Evolutionary conservation across 495 filamentous ascomycete genomes (phyloP).

Genomic region (Tuber brumale): DNA sequence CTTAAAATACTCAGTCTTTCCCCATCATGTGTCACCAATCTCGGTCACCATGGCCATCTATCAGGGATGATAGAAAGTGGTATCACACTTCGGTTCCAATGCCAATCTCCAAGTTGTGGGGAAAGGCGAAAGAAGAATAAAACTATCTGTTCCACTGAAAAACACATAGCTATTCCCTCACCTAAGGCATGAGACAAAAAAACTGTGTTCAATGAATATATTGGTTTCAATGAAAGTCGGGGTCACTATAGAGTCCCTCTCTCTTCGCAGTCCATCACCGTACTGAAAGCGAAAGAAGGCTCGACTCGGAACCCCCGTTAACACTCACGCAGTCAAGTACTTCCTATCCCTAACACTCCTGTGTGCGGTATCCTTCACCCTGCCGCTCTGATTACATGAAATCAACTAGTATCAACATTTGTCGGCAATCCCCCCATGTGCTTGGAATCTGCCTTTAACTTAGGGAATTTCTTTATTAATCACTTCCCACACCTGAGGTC

Average conservation of each 20-base stretch:
- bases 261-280: background rate
- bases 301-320: background rate
- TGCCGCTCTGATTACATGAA: background rate
- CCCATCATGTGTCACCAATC: background rate
- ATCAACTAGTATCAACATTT: background rate
- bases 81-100: background rate
- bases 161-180: background rate
- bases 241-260: background rate
- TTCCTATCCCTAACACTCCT: background rate
- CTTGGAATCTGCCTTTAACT: background rate
- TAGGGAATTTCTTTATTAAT: background rate
- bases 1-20: background rate
- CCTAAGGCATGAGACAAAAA: background rate
- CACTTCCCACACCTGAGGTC: background rate
- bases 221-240: background rate
- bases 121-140: background rate
- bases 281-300: background rate
- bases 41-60: background rate
- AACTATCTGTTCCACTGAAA: background rate
- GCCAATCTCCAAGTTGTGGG: background rate
- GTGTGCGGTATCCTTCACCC: background rate
- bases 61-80: background rate
- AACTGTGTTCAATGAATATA: background rate
- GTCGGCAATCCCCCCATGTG: background rate
- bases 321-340: background rate